Base-by-base conservation (phyloP, 192 early-diverging fungal species). In the Podila horticola region DNA sequence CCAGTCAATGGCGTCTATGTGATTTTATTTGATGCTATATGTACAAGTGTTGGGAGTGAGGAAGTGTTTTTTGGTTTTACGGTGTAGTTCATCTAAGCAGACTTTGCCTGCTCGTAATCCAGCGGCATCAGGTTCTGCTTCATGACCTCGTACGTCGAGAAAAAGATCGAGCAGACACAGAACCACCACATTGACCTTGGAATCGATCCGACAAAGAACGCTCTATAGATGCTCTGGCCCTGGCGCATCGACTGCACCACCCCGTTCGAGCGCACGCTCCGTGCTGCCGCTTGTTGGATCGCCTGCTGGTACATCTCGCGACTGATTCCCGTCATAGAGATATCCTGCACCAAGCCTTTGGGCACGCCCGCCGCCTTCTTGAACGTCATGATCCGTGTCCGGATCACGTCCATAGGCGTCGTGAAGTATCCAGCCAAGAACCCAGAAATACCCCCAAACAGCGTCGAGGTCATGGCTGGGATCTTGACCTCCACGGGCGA, bases 131-230 rank as follows among this genome's bases (percentile, higher is more conserved):
- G 24, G 33, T 72, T 68, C 48, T 81, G 77, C 62, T 87, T 89
- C 62, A 85, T 72, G 19, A 85, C 68, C 70, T 93, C 92, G 71
- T 93, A 93, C 24, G 88, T 86, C 2, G 93, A 91, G 82, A 94
- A 94, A 75, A 94, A 94, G 69, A 92, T 92, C 26, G 89, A 90
- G 69, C 93, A 94, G 26, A 94, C 91, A 66, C 92, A 85, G 63
- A 92, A 93, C 93, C 93, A 93, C 93, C 93, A 94, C 19, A 89
- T 72, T 31, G 85, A 85, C 38, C 93, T 71, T 4, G 93, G 88
- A 20, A 87, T 82, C 10, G 86, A 86, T 11, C 93, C 93, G 0
- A 83, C 74, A 75, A 92, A 94, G 84, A 94, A 92, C 11, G 85
- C 75, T 41, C 69, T 49, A 62, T 83, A 87, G 9, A 88, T 71